These are phyloP conservation scores for Scedosporium aurantiacum DNA, from an alignment of 2,329 filamentous ascomycete species.

Conservation along the genomic window DNA sequence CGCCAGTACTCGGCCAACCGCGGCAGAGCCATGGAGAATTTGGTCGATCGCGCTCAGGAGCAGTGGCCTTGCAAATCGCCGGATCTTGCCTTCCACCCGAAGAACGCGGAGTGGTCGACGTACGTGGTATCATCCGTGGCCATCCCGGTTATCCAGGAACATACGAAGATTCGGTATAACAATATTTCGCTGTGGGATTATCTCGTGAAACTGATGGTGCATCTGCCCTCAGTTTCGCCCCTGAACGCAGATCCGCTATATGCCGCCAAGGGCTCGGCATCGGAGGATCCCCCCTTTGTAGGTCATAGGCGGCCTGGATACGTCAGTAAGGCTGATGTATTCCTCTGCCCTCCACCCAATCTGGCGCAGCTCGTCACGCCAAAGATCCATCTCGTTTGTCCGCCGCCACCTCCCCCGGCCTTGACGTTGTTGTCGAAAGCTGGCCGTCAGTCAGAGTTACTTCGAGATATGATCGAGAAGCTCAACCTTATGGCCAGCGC, in stretches of 20 bases:
- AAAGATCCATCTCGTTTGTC: neutral
- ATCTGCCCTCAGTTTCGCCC: neutral
- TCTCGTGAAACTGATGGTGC: slow-evolving; percentile 7
- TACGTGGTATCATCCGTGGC: neutral
- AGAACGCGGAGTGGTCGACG: neutral
- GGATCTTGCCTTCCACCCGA: neutral
- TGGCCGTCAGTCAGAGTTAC: neutral
- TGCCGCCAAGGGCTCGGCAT: neutral
- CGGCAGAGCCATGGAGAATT: neutral
- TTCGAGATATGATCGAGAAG: neutral
- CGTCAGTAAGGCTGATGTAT: neutral
- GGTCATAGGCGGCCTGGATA: neutral
- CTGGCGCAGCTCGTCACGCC: neutral
- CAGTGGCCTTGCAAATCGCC: slow-evolving; percentile 3
- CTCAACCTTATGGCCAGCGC: neutral
- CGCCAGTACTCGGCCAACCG: neutral
- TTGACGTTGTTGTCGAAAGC: neutral
- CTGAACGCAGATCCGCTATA: neutral
- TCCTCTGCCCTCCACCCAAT: neutral
- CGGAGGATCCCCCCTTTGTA: neutral
- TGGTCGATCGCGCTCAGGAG: neutral
- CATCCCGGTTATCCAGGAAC: neutral
- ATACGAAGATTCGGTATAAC: slow-evolving; percentile 12
- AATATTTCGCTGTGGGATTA: slow-evolving; percentile 16
- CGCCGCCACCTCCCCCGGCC: neutral